Percentiles rank a stretch among this genome's conserved stretches.
Conservation (phyloP, 345 rosid species). For the Murraya koenigii region DNA sequence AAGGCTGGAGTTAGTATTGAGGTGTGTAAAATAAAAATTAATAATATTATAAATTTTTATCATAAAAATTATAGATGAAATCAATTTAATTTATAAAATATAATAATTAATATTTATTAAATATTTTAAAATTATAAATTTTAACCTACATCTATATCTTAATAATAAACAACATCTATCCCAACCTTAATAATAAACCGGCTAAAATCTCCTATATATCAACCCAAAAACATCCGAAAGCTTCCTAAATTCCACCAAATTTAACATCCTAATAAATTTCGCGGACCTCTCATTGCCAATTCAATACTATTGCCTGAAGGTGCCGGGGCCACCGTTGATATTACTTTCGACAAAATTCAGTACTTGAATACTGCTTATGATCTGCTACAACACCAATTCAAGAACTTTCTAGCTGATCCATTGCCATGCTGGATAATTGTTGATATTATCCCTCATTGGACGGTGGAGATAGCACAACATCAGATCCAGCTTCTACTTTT, state of each 20-base stretch:
- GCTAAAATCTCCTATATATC: not conserved
- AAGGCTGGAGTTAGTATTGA: not conserved
- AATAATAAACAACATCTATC: too few relatives aligned
- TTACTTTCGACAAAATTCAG: not conserved
- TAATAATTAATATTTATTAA: too few relatives aligned
- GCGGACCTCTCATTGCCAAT: slow-evolving; percentile 23
- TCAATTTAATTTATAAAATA: too few relatives aligned
- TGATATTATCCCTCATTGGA: not conserved
- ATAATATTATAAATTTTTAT: too few relatives aligned
- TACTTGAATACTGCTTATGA: not conserved
- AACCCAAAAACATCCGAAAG: not conserved
- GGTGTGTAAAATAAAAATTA: too few relatives aligned
- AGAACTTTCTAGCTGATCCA: not conserved
- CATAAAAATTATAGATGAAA: too few relatives aligned
- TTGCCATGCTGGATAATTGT: not conserved
- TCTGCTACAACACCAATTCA: not conserved
- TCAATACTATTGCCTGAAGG: not conserved
- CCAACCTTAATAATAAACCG: too few relatives aligned
- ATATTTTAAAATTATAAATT: too few relatives aligned
- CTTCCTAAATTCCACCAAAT: not conserved
- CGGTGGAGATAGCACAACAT: not conserved
- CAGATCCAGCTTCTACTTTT: not conserved
- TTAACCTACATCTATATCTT: too few relatives aligned
- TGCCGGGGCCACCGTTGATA: not conserved
- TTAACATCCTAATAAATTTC: not conserved